Percentiles rank a stretch among this genome's conserved stretches.
These are phyloP conservation scores for Amniculicola lignicola DNA, from an alignment of 495 filamentous ascomycete species.

Conservation along the genomic window DNA sequence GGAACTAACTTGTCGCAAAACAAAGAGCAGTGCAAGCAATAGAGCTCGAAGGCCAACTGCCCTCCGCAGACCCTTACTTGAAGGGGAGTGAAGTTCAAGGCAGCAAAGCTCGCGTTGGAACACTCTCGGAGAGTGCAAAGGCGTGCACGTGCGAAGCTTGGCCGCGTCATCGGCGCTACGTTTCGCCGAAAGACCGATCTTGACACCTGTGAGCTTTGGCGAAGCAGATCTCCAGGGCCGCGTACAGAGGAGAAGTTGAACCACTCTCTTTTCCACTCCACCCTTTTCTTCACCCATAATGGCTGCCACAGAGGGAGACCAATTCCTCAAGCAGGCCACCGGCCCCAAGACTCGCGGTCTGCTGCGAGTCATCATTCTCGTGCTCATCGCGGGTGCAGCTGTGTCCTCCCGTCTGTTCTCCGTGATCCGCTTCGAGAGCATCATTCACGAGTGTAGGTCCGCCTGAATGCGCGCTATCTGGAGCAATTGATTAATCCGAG, in stretches of 20 bases:
- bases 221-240: constrained; percentile 4
- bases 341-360: constrained; percentile 77
- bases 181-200: not conserved
- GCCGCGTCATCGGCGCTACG: not conserved
- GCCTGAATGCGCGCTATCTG: constrained; percentile 3
- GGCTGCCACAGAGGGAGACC: constrained; percentile 43
- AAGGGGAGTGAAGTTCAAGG: too few species aligned
- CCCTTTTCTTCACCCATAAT: constrained; percentile 13
- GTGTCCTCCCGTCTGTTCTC: constrained; percentile 94
- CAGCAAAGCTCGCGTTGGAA: too few species aligned
- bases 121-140: too few species aligned
- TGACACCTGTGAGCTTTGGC: constrained; percentile 26
- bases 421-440: constrained; percentile 99
- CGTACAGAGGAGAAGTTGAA: not conserved
- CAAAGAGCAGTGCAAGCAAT: too few species aligned
- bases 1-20: too few species aligned
- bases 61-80: too few species aligned
- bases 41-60: too few species aligned
- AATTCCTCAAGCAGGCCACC: constrained; percentile 64
- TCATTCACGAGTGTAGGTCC: constrained; percentile 96
- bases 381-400: constrained; percentile 86
- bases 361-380: constrained; percentile 86
- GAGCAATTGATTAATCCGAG: constrained; percentile 27
- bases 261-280: constrained; percentile 7
- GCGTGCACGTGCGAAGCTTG: not conserved